A percentile compares a stretch with the other conserved stretches of the same genome.
phyloP scores from a whole-genome alignment of 306 rosid species.

The Quercus agrifolia region DNA sequence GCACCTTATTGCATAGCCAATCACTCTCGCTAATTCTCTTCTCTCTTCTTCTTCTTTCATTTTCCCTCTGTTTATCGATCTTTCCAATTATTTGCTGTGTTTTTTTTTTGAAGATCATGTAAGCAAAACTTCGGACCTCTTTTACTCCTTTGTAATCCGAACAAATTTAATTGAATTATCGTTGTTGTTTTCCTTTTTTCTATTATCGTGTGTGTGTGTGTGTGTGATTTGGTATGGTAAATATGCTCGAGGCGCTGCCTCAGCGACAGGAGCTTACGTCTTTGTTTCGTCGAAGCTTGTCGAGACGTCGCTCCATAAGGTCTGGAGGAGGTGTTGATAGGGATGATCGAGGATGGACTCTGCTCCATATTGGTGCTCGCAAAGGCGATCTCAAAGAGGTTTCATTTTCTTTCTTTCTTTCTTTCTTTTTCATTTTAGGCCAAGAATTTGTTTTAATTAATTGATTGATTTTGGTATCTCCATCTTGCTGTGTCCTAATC shows the following conservation, averaged over 20 bases:
- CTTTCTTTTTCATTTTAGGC: neutral
- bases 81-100: too few relatives aligned
- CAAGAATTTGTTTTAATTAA: too few relatives aligned
- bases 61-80: too few relatives aligned
- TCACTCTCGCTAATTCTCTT: slow-evolving; percentile 69
- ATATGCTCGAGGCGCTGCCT: too few relatives aligned
- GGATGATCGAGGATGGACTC: slow-evolving; percentile 92
- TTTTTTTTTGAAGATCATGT: slow-evolving; percentile 30
- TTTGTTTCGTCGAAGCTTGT: slow-evolving; percentile 42
- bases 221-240: too few relatives aligned
- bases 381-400: slow-evolving; percentile 80
- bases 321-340: slow-evolving; percentile 30
- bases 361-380: slow-evolving; percentile 69
- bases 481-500: too few relatives aligned
- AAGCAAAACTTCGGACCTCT: slow-evolving; percentile 2
- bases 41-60: neutral
- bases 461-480: too few relatives aligned
- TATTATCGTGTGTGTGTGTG: too few relatives aligned
- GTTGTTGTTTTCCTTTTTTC: too few relatives aligned
- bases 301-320: slow-evolving; percentile 55
- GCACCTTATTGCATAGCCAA: slow-evolving; percentile 78
- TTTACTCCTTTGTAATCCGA: too few relatives aligned
- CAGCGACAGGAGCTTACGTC: slow-evolving; percentile 21
- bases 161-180: too few relatives aligned
- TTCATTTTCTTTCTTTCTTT: neutral